Percentiles rank a stretch among this genome's conserved stretches.
These are phyloP conservation scores for Phaeosphaeria sp. DNA, from an alignment of 2,329 filamentous ascomycete species.

Conservation along the genomic window DNA sequence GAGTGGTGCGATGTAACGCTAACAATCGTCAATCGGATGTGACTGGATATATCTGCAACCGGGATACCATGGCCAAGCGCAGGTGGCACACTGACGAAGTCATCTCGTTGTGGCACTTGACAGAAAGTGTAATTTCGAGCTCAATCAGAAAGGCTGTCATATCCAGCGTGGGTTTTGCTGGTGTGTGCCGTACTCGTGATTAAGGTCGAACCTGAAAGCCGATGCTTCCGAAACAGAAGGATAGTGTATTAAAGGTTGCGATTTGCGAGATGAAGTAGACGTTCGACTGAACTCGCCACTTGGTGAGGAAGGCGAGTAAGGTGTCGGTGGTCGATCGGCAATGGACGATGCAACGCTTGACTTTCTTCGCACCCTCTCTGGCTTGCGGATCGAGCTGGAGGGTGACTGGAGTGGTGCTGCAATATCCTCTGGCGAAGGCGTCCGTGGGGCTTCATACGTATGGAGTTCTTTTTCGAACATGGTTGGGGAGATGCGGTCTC, in stretches of 20 bases:
- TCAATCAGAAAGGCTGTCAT: constrained; percentile 7
- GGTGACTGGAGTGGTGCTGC: constrained; percentile 28
- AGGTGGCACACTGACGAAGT: background rate
- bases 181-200: constrained; percentile 29
- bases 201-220: constrained; percentile 45
- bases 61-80: background rate
- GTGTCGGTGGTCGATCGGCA: constrained; percentile 47
- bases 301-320: constrained; percentile 45
- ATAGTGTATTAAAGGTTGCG: constrained; percentile 42
- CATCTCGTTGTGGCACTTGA: background rate
- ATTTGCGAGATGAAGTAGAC: constrained; percentile 37
- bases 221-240: constrained; percentile 48
- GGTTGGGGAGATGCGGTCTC: constrained; percentile 34
- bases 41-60: constrained; percentile 3
- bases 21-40: constrained; percentile 12
- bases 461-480: constrained; percentile 45
- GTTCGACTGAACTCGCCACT: constrained; percentile 34
- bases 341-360: constrained; percentile 43
- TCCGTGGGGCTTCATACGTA: constrained; percentile 34
- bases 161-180: constrained; percentile 28
- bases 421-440: constrained; percentile 34
- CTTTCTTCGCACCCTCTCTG: constrained; percentile 43
- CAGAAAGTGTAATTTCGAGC: background rate
- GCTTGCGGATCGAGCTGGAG: constrained; percentile 37
- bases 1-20: constrained; percentile 15